Evolutionary conservation across 2,329 filamentous ascomycete species (phyloP).

Genomic region (Trichoderma sp.): DNA sequence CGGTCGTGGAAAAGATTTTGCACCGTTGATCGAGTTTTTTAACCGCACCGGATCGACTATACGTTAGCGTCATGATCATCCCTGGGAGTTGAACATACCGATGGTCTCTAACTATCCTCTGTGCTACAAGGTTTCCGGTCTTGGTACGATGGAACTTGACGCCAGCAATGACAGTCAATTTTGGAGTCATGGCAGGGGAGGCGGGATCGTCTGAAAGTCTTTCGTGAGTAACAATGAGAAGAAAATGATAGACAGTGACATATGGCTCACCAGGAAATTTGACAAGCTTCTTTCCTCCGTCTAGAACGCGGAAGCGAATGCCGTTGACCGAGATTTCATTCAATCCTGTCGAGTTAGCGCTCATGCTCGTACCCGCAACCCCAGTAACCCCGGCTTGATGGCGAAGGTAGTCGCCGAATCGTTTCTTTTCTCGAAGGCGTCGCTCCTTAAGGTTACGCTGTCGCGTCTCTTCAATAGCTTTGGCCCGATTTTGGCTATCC

Average conservation of each 20-base stretch:
- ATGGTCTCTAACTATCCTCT: slow-evolving; percentile 72
- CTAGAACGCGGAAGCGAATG: slow-evolving; percentile 70
- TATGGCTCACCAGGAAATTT: slow-evolving; percentile 64
- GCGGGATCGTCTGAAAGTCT: slow-evolving; percentile 55
- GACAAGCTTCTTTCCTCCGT: slow-evolving; percentile 80
- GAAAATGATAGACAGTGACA: background rate
- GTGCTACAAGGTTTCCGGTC: slow-evolving; percentile 80
- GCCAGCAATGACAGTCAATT: slow-evolving; percentile 69
- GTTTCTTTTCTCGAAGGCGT: slow-evolving; percentile 60
- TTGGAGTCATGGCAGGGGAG: slow-evolving; percentile 69
- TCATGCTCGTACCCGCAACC: slow-evolving; percentile 30
- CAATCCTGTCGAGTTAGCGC: slow-evolving; percentile 37
- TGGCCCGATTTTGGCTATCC: slow-evolving; percentile 66
- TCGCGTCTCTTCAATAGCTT: slow-evolving; percentile 71
- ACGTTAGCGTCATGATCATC: slow-evolving; percentile 41
- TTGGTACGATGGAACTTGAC: slow-evolving; percentile 85
- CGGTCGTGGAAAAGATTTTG: slow-evolving; percentile 69
- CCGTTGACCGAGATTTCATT: slow-evolving; percentile 70
- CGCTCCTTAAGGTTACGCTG: slow-evolving; percentile 56
- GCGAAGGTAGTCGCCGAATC: slow-evolving; percentile 46
- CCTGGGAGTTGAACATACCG: slow-evolving; percentile 57
- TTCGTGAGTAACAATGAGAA: background rate
- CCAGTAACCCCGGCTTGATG: slow-evolving; percentile 30
- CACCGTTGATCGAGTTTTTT: slow-evolving; percentile 74
- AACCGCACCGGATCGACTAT: slow-evolving; percentile 53